Evolutionary conservation across 1,284 basidiomycete species (phyloP), one percentile per base, ranked within the genome.

Genomic region (Austroboletus novae-zelandiae): DNA sequence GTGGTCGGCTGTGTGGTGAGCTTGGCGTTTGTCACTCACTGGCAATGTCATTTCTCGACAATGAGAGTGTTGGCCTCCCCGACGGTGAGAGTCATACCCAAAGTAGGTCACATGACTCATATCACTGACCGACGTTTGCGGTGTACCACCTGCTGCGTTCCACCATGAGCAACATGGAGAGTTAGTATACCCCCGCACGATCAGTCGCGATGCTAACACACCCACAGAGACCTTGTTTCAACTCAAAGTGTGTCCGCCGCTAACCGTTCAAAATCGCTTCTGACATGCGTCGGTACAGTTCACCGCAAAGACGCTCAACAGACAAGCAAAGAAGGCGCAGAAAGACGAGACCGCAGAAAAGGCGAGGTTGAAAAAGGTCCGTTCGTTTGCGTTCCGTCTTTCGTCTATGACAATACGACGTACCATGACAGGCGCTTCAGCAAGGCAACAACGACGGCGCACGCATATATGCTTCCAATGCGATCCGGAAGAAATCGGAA

Each of bases 401-500:
- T 36, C 52, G 35, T 36, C 13, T 29, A 7, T 43, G 29, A 52
- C 40, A 34, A 36, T 23, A 23, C 14, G 50, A 32, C 18, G 39
- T 37, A 20, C 27, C 20, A n/a, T 34, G 43, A 35, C 71, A 98
- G 95, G 97, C 97, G 6, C 79, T 99, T 8, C 89, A 93, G 65
- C 95, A 99, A 73, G 94, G 94, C 45, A 99, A 99, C 74, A 91
- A 82, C 44, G 97, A 99, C 56, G 94, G 96, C 41, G 97, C 97
- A n/a, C 83, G 92, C 52, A 99, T 99, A 77, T 99, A 99, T 68
- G 97, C 97, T 14, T 87, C 94, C 41, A 99, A 99, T 66, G 93
- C 97, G 40, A 99, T 99, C 65, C 81, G 97, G 48, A 99, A 99
- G 83, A 98, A 99, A 82, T 94, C 84, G 56, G 97, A 99, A 70